A percentile compares a stretch with the other conserved stretches of the same genome.
phyloP scores from a whole-genome alignment of 495 filamentous ascomycete species.

The Margaritispora aquatica region DNA sequence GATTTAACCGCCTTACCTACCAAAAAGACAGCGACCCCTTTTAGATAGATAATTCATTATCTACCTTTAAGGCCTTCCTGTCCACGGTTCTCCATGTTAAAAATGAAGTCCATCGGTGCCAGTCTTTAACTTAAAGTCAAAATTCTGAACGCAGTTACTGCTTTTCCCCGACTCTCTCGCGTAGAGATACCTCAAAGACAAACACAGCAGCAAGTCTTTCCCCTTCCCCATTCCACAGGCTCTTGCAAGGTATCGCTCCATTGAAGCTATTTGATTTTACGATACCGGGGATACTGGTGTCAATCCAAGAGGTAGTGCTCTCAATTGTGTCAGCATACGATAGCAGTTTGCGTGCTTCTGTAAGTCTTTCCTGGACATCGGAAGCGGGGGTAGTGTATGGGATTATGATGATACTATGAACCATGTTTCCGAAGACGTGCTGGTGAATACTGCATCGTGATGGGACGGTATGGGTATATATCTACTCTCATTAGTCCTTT shows the following conservation, averaged over 20 bases:
- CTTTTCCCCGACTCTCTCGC: background rate
- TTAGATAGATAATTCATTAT: too few species aligned
- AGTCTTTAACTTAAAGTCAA: too few species aligned
- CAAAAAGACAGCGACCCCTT: too few species aligned
- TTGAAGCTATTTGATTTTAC: background rate
- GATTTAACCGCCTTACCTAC: too few species aligned
- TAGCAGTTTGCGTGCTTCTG: conserved; percentile 1
- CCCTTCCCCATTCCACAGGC: conserved; percentile 13
- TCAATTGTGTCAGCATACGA: background rate
- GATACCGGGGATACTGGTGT: conserved; percentile 1
- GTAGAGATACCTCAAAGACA: background rate
- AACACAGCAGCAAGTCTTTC: conserved; percentile 12
- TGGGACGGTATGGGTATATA: background rate
- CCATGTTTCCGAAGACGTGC: conserved; percentile 2
- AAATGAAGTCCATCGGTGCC: too few species aligned
- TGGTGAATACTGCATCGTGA: background rate
- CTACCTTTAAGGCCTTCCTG: too few species aligned
- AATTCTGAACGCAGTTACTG: background rate
- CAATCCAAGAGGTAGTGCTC: conserved; percentile 8
- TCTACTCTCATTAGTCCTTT: background rate
- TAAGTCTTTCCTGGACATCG: background rate
- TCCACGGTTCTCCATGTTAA: too few species aligned
- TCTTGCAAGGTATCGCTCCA: conserved; percentile 15
- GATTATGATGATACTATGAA: conserved; percentile 8
- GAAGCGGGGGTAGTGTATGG: background rate